phyloP scores from a whole-genome alignment of 75 land plant species.

The Cryptomeria japonica region DNA sequence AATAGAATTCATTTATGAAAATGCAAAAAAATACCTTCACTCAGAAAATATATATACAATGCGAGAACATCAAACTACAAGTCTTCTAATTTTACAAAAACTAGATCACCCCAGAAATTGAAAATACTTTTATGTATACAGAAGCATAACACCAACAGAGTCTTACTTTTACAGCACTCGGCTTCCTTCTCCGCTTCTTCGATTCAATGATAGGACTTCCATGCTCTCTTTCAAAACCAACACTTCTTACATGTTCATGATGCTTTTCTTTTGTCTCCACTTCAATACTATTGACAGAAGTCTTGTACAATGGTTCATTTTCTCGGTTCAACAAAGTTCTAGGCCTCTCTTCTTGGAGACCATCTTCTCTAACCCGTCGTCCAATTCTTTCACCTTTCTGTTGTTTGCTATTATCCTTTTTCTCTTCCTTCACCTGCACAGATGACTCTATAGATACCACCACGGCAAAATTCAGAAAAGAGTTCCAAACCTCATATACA shows the following conservation, averaged over 20 bases:
- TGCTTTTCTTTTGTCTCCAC: slow-evolving; percentile 5
- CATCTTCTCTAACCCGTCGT: not conserved
- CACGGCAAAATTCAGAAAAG: not conserved
- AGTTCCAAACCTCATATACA: not conserved
- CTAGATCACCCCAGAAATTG: not conserved
- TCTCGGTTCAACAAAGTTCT: slow-evolving; percentile 14
- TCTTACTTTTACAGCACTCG: slow-evolving; percentile 8
- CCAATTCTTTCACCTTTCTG: not conserved
- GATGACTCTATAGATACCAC: slow-evolving; percentile 34
- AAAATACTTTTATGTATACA: not conserved
- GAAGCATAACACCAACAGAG: not conserved
- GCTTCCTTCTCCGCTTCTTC: slow-evolving; percentile 15
- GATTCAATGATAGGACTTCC: not conserved
- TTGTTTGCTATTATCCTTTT: not conserved
- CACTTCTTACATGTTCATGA: not conserved
- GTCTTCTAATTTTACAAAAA: not conserved
- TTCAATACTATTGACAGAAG: slow-evolving; percentile 9
- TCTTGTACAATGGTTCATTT: slow-evolving; percentile 3
- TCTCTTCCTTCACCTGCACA: slow-evolving; percentile 40
- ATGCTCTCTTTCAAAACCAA: not conserved
- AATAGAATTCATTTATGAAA: not conserved
- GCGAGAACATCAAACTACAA: not conserved
- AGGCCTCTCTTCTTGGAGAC: slow-evolving; percentile 17
- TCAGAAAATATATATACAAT: not conserved
- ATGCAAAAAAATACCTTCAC: not conserved